These are phyloP conservation scores for Lagenidium giganteum DNA, from an alignment of 352 stramenopile genomes.

Conservation along the genomic window DNA sequence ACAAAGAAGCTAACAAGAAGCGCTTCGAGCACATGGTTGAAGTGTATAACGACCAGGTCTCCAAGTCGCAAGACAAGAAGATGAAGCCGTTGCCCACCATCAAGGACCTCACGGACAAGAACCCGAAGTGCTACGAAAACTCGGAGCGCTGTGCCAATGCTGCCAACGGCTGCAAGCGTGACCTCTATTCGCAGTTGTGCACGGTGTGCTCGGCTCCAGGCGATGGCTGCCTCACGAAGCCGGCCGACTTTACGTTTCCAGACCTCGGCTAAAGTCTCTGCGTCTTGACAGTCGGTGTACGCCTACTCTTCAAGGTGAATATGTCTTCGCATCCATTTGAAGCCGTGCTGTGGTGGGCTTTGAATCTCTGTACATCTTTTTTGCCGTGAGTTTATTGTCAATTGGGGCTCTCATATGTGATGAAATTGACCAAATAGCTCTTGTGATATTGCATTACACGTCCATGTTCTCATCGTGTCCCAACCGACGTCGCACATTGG, in stretches of 20 bases:
- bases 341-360: too few relatives aligned
- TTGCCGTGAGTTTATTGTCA: too few relatives aligned
- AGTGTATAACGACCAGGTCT: constrained; percentile 25
- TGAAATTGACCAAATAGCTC: too few relatives aligned
- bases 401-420: too few relatives aligned
- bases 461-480: too few relatives aligned
- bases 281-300: too few relatives aligned
- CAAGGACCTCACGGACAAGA: constrained; percentile 20
- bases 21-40: constrained; percentile 25
- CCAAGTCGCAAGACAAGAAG: too few relatives aligned
- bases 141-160: constrained; percentile 22
- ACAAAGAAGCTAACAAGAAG: constrained; percentile 18
- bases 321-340: too few relatives aligned
- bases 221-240: constrained; percentile 18
- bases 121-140: constrained; percentile 56
- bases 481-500: too few relatives aligned
- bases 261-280: constrained; percentile 15
- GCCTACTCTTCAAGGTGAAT: too few relatives aligned
- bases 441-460: too few relatives aligned
- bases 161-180: constrained; percentile 39
- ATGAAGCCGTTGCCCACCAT: constrained; percentile 40
- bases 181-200: constrained; percentile 51
- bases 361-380: too few relatives aligned
- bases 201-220: constrained; percentile 16
- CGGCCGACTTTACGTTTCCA: constrained; percentile 33